phyloP scores from a whole-genome alignment of 768 basidiomycete species.

The Serendipita sp. region DNA sequence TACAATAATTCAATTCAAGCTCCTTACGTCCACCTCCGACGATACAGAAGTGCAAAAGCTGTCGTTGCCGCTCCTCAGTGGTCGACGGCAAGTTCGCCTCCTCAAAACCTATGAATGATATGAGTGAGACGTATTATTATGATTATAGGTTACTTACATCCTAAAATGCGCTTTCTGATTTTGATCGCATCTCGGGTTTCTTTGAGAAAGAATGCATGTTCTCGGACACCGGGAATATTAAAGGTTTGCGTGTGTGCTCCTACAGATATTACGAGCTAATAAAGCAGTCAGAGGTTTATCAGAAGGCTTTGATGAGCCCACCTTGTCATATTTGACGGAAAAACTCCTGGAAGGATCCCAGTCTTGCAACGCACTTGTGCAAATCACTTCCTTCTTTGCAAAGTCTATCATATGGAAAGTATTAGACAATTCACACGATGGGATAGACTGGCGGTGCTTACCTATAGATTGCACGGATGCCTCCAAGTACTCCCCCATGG shows the following conservation, averaged over 20 bases:
- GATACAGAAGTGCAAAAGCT: slow-evolving; percentile 72
- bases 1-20: slow-evolving; percentile 14
- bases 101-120: slow-evolving; percentile 45
- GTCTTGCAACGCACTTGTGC: slow-evolving; percentile 39
- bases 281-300: background rate
- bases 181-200: slow-evolving; percentile 59
- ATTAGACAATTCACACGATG: background rate
- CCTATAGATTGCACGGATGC: slow-evolving; percentile 27
- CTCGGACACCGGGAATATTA: slow-evolving; percentile 59
- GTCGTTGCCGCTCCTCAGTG: slow-evolving; percentile 55
- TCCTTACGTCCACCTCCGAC: slow-evolving; percentile 45
- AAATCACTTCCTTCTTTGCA: slow-evolving; percentile 8
- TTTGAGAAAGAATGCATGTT: slow-evolving; percentile 69
- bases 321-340: slow-evolving; percentile 48
- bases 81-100: slow-evolving; percentile 71
- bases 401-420: slow-evolving; percentile 23
- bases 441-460: background rate
- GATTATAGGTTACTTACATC: slow-evolving; percentile 30
- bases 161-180: slow-evolving; percentile 58
- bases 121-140: background rate
- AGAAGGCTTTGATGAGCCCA: background rate
- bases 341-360: slow-evolving; percentile 32
- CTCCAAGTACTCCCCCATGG: slow-evolving; percentile 30
- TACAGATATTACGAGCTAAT: slow-evolving; percentile 59
- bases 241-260: slow-evolving; percentile 78